A percentile compares a stretch with the other conserved stretches of the same genome.
These are phyloP conservation scores for Edaphochlamys debaryana DNA, from an alignment of 139 green algal genomes.

Conservation along the genomic window DNA sequence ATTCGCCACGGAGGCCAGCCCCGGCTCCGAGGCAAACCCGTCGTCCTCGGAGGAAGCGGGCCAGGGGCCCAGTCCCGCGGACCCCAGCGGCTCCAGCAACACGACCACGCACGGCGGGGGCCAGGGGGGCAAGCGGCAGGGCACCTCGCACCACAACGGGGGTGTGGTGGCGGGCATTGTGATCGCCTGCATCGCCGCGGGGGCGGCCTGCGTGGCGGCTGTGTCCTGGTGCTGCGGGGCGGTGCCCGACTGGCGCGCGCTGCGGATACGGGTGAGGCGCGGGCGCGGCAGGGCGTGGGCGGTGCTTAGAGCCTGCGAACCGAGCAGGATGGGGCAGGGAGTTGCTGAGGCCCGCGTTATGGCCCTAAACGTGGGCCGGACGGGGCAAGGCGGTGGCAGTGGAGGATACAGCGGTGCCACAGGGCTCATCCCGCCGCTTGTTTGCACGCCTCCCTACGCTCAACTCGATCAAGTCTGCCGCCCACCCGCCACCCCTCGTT, in stretches of 20 bases:
- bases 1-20: not conserved
- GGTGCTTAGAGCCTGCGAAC: not conserved
- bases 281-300: too few relatives aligned
- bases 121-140: not conserved
- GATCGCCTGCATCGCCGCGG: not conserved
- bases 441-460: too few relatives aligned
- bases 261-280: conserved; percentile 2
- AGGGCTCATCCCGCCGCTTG: not conserved
- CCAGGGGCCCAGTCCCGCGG: not conserved
- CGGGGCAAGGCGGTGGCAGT: not conserved
- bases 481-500: not conserved
- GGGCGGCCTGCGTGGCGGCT: not conserved
- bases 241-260: not conserved
- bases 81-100: too few relatives aligned
- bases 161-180: conserved; percentile 3
- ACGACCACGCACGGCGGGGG: not conserved
- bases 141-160: not conserved
- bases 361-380: too few relatives aligned
- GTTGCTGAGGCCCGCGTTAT: too few relatives aligned
- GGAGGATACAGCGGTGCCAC: not conserved
- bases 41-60: too few relatives aligned
- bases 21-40: not conserved
- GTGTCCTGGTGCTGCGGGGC: conserved; percentile 20
- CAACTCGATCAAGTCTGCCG: too few relatives aligned
- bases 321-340: not conserved